Evolutionary conservation across 208 protist genomes (phyloP), one percentile per base, ranked within the genome.

Genomic region (Angomonas ambiguus): DNA sequence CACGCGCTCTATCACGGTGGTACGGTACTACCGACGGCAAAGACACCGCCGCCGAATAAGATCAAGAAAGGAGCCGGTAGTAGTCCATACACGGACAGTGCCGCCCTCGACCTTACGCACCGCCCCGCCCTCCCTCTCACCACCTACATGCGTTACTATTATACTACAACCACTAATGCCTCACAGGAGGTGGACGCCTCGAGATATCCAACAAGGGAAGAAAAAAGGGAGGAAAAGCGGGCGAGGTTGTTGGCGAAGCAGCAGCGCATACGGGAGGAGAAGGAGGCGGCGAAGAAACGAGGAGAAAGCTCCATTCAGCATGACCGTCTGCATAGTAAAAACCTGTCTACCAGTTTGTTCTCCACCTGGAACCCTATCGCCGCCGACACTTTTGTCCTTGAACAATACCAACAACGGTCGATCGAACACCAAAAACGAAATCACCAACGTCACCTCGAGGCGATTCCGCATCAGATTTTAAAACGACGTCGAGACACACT

Each of bases 341-440:
- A 65, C 61, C 74, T 94, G 32, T 74, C 74, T 18, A 64, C 73
- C 57, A 82, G 83, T 51, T 71, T 94, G 3, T 75, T 75, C 31
- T 90, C 80, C 62, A 79, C 91, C 30, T 67, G 89, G 51, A 91
- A 94, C 70, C 88, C 88, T 11, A 51, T 91, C 31, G 76, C 76
- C 13, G 74, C 81, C 3, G 83, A 94, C 25, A 85, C 75, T 25
- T 71, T 64, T 51, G 76, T 94, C 16, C 74, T 84, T 31, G 68
- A 78, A 24, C 83, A 90, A 64, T 92, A 92, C 67, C 72, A 88
- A 69, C 76, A 91, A 69, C 88, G 88, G 34, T 74, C 85, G 67
- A 42, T 85, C 20, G 79, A 88, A 31, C 88, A 94, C 64, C 83
- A 92, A 67, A 72, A 71, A 0, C 78, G 71, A n/a, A 94, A 94